These are phyloP conservation scores for Phoma herbarum DNA, from an alignment of 2,329 filamentous ascomycete genomes.

Conservation along the genomic window DNA sequence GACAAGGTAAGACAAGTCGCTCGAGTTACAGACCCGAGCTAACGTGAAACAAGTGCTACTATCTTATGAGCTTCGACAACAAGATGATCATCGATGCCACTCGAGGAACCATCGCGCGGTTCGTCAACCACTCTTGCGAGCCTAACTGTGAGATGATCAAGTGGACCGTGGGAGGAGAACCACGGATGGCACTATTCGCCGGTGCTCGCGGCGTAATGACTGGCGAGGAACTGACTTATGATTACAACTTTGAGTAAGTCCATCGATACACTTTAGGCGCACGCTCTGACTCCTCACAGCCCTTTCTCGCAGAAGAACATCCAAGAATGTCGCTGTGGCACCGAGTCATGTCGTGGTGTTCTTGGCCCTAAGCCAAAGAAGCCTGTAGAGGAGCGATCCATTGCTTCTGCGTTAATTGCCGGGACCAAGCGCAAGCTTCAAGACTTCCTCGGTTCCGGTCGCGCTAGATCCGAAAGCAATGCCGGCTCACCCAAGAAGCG, in stretches of 20 bases:
- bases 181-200: conserved; percentile 95
- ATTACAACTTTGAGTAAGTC: conserved; percentile 77
- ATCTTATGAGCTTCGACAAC: conserved; percentile 98
- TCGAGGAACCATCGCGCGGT: conserved; percentile 92
- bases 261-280: background rate
- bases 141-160: conserved; percentile 99
- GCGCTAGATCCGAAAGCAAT: conserved; percentile 32
- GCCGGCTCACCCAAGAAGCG: conserved; percentile 46
- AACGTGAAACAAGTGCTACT: conserved; percentile 76
- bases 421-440: conserved; percentile 50
- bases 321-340: conserved; percentile 70
- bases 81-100: conserved; percentile 99
- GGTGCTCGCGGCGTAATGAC: conserved; percentile 90
- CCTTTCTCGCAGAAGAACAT: conserved; percentile 66
- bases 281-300: conserved; percentile 26
- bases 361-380: conserved; percentile 66
- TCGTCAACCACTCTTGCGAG: conserved; percentile 97
- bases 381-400: conserved; percentile 47
- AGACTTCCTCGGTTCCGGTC: conserved; percentile 37
- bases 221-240: conserved; percentile 95
- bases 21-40: conserved; percentile 17
- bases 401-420: conserved; percentile 40
- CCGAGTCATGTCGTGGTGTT: conserved; percentile 67
- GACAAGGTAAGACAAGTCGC: conserved; percentile 72
- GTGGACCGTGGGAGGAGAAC: conserved; percentile 92